Evolutionary conservation across 164 flowering plant species (phyloP).

Genomic region (Annona cherimola): DNA sequence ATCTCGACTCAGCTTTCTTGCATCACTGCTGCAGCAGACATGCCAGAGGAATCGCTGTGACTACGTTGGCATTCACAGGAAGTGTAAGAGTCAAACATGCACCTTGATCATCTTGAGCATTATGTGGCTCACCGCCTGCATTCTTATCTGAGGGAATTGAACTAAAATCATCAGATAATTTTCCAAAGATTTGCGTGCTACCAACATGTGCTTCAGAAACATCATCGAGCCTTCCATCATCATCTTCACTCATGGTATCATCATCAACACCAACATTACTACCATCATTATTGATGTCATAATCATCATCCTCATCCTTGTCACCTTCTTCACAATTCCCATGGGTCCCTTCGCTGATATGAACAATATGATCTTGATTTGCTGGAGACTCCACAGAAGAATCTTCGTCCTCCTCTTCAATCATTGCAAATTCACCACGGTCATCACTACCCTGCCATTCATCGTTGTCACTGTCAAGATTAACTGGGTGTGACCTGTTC

Average conservation of each 20-base stretch:
- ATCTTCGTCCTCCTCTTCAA: conserved; percentile 28
- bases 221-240: conserved; percentile 19
- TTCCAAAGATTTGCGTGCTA: not conserved
- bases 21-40: conserved; percentile 13
- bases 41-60: conserved; percentile 4
- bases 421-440: conserved; percentile 24
- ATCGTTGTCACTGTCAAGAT: conserved; percentile 70
- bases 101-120: conserved; percentile 25
- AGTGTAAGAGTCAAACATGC: conserved; percentile 41
- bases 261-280: conserved; percentile 11
- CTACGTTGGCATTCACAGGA: conserved; percentile 28
- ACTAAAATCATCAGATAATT: not conserved
- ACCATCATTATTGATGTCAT: conserved; percentile 8
- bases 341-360: not conserved
- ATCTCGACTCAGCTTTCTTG: conserved; percentile 14
- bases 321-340: conserved; percentile 9
- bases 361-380: conserved; percentile 14
- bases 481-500: conserved; percentile 40
- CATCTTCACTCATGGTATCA: conserved; percentile 18
- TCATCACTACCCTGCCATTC: conserved; percentile 46
- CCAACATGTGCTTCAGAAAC: conserved; percentile 1
- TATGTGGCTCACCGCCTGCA: conserved; percentile 3
- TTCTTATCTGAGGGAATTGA: not conserved
- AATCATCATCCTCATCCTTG: conserved; percentile 12
- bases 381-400: conserved; percentile 37